Conservation (phyloP, 805 yeast species). For the Scheffersomyces spartinae region DNA sequence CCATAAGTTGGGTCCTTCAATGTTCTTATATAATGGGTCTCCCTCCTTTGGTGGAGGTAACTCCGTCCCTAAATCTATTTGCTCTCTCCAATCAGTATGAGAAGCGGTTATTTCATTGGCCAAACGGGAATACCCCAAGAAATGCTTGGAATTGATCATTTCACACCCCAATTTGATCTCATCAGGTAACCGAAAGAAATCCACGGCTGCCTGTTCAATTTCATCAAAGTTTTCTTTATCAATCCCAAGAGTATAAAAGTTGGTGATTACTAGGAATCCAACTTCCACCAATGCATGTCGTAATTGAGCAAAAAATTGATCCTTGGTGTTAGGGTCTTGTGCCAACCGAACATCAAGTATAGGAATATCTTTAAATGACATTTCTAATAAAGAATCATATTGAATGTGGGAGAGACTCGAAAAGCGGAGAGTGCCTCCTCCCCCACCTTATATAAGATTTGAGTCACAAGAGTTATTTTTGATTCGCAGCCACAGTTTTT, state of each 20-base stretch:
- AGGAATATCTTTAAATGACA: slow-evolving; percentile 32
- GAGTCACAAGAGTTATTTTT: too few relatives aligned
- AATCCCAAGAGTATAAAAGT: slow-evolving; percentile 30
- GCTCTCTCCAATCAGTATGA: slow-evolving; percentile 48
- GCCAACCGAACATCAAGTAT: slow-evolving; percentile 34
- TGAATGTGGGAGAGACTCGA: too few relatives aligned
- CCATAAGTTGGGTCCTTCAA: slow-evolving; percentile 50
- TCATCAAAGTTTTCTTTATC: slow-evolving; percentile 21
- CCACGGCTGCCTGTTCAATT: slow-evolving; percentile 26
- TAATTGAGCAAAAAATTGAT: slow-evolving; percentile 27
- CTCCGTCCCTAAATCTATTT: slow-evolving; percentile 48
- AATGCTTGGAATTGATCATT: slow-evolving; percentile 47
- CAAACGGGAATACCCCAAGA: slow-evolving; percentile 43
- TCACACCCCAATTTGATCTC: slow-evolving; percentile 34
- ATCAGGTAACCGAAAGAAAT: slow-evolving; percentile 36
- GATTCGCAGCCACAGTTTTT: too few relatives aligned
- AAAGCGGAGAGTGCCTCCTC: too few relatives aligned
- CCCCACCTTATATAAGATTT: too few relatives aligned
- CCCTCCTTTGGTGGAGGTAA: slow-evolving; percentile 28
- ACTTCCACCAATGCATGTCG: slow-evolving; percentile 40
- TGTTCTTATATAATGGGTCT: slow-evolving; percentile 32
- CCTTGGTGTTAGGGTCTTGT: slow-evolving; percentile 27
- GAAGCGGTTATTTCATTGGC: slow-evolving; percentile 49
- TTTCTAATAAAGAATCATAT: too few relatives aligned
- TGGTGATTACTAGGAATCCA: slow-evolving; percentile 40